Base-by-base conservation (phyloP, 2,329 filamentous ascomycete genomes). In the Xylaria sp. region DNA sequence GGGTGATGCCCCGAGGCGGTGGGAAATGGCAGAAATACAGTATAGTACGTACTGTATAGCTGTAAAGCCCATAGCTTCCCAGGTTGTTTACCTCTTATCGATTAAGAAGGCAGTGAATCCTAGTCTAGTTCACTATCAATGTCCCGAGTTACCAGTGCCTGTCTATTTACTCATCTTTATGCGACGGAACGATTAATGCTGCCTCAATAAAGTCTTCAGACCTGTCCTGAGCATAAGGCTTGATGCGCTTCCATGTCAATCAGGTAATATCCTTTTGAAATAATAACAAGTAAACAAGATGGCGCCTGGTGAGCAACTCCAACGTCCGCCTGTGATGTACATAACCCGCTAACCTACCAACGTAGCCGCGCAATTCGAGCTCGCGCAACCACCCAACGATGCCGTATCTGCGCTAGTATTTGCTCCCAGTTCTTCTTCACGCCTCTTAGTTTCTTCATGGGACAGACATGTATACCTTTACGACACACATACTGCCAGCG, bases 391-490 rank as follows among this genome's bases (percentile, higher is more conserved):
- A 55, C 96, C 96, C 11, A 88, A 87, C 74, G 96, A 99, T 81
- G 93, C 92, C 75, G 92, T 98, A 75, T 97, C 95, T 56, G 86
- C 93, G 27, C 84, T 98, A 76, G 89, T 89, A 77, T 99, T 97
- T 85, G 93, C 94, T 72, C 92, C 93, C 42, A 83, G 86, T 69
- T 89, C 90, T n/a, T 86, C 90, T 2, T 89, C 86, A 62, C 91
- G 90, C 74, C 86, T 99, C 45, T 88, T 97, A n/a, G 94, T 95
- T 74, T 92, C 94, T 11, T 97, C 94, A 64, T 99, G 96, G 96
- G 95, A 98, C 82, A 93, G 90, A 81, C 89, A 93, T 79, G 89
- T 97, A 64, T 97, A 98, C 81, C 85, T 95, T 61, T 98, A 98
- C 85, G 93, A 97, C 77, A 87, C 91, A 67, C 86, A 71, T 84